Evolutionary conservation across 2,329 filamentous ascomycete genomes (phyloP).

Genomic region (Scedosporium minutisporum): DNA sequence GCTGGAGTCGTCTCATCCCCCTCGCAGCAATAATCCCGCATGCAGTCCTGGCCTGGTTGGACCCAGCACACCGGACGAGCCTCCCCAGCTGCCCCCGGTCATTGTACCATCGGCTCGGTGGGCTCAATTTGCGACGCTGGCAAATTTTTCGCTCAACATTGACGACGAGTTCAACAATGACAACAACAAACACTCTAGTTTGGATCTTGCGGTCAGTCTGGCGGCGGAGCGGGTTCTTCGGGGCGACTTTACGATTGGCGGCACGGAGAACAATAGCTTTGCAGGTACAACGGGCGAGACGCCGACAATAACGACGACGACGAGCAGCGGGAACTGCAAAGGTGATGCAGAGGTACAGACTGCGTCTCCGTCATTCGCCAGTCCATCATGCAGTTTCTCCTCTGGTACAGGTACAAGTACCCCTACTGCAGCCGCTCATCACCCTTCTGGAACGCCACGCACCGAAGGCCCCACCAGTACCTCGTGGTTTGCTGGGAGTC

Average conservation of each 20-base stretch:
- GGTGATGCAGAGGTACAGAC: neutral
- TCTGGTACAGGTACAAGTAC: neutral
- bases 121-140: neutral
- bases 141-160: neutral
- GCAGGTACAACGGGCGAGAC: neutral
- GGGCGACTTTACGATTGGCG: neutral
- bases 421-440: neutral
- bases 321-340: neutral
- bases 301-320: neutral
- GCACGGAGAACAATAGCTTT: neutral
- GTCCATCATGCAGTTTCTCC: neutral
- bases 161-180: neutral
- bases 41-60: neutral
- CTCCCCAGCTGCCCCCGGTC: conserved; percentile 1
- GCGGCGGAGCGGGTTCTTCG: neutral
- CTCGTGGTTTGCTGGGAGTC: neutral
- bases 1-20: too few species aligned
- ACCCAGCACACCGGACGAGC: neutral
- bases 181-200: neutral
- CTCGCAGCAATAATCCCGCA: neutral
- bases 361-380: neutral
- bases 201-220: neutral
- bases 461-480: neutral
- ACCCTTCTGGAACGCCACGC: too few species aligned
- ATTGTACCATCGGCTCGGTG: neutral